These are phyloP conservation scores for Gentiana straminea DNA, from an alignment of 257 asterid species.

Conservation along the genomic window DNA sequence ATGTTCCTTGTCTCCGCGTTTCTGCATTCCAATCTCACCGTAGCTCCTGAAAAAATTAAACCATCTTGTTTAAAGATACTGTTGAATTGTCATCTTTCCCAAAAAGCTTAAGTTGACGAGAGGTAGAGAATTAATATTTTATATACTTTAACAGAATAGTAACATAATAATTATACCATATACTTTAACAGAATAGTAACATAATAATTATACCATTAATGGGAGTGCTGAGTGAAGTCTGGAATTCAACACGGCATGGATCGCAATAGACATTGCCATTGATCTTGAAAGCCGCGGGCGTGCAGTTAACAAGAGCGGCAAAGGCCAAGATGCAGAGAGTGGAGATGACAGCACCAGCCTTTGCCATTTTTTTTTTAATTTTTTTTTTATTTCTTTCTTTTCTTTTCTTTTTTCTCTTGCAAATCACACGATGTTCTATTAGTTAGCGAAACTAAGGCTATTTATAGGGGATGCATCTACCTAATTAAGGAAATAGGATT, in stretches of 20 bases:
- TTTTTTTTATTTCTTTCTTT: not conserved
- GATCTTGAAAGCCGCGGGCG: conserved; percentile 9
- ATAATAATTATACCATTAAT: conserved; percentile 8
- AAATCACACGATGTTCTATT: not conserved
- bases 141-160: too few relatives aligned
- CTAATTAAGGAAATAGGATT: not conserved
- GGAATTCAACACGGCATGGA: conserved; percentile 25
- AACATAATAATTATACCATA: conserved; percentile 5
- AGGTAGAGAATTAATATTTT: too few relatives aligned
- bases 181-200: too few relatives aligned
- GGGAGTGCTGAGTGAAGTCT: conserved; percentile 11
- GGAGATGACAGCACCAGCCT: conserved; percentile 13
- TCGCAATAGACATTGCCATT: conserved; percentile 30
- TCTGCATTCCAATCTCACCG: conserved; percentile 26
- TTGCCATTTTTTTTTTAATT: conserved; percentile 8
- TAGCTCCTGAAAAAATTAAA: conserved; percentile 15
- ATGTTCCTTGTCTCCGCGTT: not conserved
- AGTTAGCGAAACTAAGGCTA: not conserved
- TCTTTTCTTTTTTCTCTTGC: not conserved
- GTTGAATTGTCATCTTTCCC: conserved; percentile 18
- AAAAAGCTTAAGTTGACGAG: conserved; percentile 3
- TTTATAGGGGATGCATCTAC: not conserved
- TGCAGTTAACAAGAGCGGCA: conserved; percentile 11
- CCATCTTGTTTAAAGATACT: conserved; percentile 32
- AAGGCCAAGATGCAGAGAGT: conserved; percentile 12